phyloP scores from a whole-genome alignment of 164 flowering plant genomes.

The Hamamelis virginiana region DNA sequence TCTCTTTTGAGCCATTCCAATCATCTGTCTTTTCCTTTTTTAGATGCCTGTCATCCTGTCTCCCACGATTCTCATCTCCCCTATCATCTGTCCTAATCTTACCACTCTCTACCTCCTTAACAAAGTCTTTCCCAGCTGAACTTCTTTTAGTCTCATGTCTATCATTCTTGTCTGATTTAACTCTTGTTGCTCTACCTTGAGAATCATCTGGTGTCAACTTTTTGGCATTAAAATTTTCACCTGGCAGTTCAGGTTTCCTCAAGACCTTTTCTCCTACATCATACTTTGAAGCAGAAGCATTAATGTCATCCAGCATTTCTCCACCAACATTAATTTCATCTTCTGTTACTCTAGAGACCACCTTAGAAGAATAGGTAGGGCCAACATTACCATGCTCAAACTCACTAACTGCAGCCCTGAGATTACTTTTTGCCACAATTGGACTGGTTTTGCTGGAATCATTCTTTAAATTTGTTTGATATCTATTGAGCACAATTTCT shows the following conservation, averaged over 20 bases:
- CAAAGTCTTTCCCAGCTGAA: slow-evolving; percentile 30
- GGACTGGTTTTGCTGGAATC: slow-evolving; percentile 13
- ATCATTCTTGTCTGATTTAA: slow-evolving; percentile 30
- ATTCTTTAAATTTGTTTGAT: slow-evolving; percentile 10
- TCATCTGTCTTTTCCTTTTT: slow-evolving; percentile 45
- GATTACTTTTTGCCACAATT: slow-evolving; percentile 11
- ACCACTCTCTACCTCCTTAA: slow-evolving; percentile 28
- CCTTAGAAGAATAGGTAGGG: slow-evolving; percentile 13
- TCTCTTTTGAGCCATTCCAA: slow-evolving; percentile 51
- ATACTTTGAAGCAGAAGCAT: slow-evolving; percentile 24
- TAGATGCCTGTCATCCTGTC: slow-evolving; percentile 41
- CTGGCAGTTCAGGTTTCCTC: slow-evolving; percentile 29
- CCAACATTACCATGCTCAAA: slow-evolving; percentile 9
- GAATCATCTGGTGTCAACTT: slow-evolving; percentile 27
- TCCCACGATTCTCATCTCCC: slow-evolving; percentile 37
- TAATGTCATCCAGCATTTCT: slow-evolving; percentile 14
- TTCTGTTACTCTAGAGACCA: slow-evolving; percentile 11
- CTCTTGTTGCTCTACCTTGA: slow-evolving; percentile 26
- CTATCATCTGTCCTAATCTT: slow-evolving; percentile 33
- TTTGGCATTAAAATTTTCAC: slow-evolving; percentile 13
- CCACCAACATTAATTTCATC: slow-evolving; percentile 19
- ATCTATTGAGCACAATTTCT: slow-evolving; percentile 16
- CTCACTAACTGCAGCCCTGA: slow-evolving; percentile 4
- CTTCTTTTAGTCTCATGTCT: slow-evolving; percentile 34
- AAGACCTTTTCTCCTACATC: slow-evolving; percentile 20